Base-by-base conservation (phyloP, 2,329 filamentous ascomycete genomes). In the Aspergillus flavus region DNA sequence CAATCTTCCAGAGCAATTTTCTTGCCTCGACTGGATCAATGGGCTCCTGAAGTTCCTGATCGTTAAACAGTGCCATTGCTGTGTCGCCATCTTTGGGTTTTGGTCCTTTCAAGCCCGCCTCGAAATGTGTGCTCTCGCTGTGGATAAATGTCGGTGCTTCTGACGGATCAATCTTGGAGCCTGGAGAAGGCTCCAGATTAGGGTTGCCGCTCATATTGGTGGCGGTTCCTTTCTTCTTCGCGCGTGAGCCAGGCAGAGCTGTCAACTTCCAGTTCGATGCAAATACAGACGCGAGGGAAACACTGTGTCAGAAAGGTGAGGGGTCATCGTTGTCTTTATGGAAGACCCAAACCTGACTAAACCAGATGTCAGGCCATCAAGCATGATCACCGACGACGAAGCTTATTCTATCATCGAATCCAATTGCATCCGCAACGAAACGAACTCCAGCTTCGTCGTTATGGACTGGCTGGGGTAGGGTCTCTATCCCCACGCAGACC, bases 1-100 rank as follows among this genome's bases (percentile, higher is more conserved):
- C 86, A 60, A 88, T 85, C 72, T 87, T 88, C 67, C 84, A 77
- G 19, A 85, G 75, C 10, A 86, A 63, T 63, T 76, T 78, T 61
- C 75, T 78, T 65, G 82, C 81, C 66, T 86, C 83, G 2, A 69
- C 76, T 0, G 80, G 79, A 55, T 84, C 81, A 57, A 83, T 74
- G 1, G 73, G 71, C 62, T 82, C 81, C 59, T 83, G 75, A 1
- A 84, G 73, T 48, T 85, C 83, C 53, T 83, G 75, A 32, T 82
- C 78, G 54, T 75, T 72, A 68, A 86, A 86, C 6, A 86, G 75
- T 3, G 79, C 78, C 73, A 84, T 79, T 2, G 85, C 84, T 0
- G 82, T 81, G 68, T 86, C 84, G 45, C 81, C 81, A 61, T 82
- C 80, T 23, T 67, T 68, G 4, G 70, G 64, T 48, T 74, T 72